These are phyloP conservation scores for Fusarium palustre DNA, from an alignment of 2,329 filamentous ascomycete genomes.

Conservation along the genomic window DNA sequence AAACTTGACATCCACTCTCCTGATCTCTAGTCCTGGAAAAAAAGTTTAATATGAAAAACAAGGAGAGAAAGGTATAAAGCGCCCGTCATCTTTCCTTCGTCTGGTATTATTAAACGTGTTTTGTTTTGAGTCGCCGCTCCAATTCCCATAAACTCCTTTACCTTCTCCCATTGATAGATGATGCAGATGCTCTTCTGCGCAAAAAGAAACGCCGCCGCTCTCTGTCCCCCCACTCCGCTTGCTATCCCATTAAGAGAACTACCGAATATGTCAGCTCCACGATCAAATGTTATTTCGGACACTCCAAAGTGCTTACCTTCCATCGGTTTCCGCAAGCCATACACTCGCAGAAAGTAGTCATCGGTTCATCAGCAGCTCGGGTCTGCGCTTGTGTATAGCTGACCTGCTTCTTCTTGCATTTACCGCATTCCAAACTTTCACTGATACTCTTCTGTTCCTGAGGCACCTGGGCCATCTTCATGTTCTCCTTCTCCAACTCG, in stretches of 20 bases:
- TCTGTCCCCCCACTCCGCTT: slow-evolving; percentile 5
- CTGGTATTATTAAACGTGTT: slow-evolving; percentile 37
- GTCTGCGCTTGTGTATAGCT: slow-evolving; percentile 98
- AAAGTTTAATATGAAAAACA: slow-evolving; percentile 27
- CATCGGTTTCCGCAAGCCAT: slow-evolving; percentile 76
- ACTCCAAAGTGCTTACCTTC: slow-evolving; percentile 66
- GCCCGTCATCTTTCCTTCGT: slow-evolving; percentile 41
- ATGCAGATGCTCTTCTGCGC: slow-evolving; percentile 23
- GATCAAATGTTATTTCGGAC: background rate
- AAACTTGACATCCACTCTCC: slow-evolving; percentile 3
- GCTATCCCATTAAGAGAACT: slow-evolving; percentile 43
- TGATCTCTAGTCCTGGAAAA: slow-evolving; percentile 9
- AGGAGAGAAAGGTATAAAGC: slow-evolving; percentile 41
- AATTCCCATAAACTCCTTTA: slow-evolving; percentile 43
- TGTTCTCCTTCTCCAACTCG: slow-evolving; percentile 88
- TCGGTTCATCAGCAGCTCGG: slow-evolving; percentile 92
- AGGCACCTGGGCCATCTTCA: slow-evolving; percentile 96
- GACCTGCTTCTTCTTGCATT: slow-evolving; percentile 93
- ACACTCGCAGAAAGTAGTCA: slow-evolving; percentile 81
- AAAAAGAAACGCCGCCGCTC: slow-evolving; percentile 34
- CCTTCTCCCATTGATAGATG: slow-evolving; percentile 21
- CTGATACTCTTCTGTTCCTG: slow-evolving; percentile 92
- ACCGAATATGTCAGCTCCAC: slow-evolving; percentile 19
- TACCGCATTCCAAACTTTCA: slow-evolving; percentile 87
- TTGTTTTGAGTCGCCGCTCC: slow-evolving; percentile 41